Evolutionary conservation across 805 yeast species (phyloP).

Genomic region (Zygotorulaspora danielsina): DNA sequence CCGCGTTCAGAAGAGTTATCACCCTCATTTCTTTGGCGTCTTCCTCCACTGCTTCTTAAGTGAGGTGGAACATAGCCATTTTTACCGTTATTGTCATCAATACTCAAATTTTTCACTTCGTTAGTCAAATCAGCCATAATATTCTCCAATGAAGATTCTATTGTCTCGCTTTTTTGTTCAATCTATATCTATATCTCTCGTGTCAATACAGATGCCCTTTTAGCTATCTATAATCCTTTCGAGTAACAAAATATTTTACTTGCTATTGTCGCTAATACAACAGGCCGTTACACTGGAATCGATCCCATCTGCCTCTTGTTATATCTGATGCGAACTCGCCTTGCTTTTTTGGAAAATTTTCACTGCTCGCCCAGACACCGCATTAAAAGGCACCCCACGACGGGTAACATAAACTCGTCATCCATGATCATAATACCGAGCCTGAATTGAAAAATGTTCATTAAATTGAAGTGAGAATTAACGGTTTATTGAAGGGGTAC

Average conservation of each 20-base stretch:
- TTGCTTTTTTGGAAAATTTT: constrained; percentile 10
- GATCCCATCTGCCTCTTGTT: constrained; percentile 1
- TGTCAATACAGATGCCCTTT: background rate
- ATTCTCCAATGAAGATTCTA: constrained; percentile 4
- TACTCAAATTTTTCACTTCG: constrained; percentile 54
- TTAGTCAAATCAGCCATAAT: constrained; percentile 58
- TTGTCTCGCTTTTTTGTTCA: background rate
- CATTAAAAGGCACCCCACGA: too few species aligned
- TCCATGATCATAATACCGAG: background rate
- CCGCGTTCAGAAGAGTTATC: constrained; percentile 22
- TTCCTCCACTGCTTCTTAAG: constrained; percentile 36
- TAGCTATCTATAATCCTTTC: background rate
- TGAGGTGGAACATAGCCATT: constrained; percentile 48
- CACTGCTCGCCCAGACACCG: constrained; percentile 6
- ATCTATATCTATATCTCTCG: background rate
- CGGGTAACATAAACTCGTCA: background rate
- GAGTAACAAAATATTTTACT: background rate
- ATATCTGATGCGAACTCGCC: constrained; percentile 1
- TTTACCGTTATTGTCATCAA: constrained; percentile 34
- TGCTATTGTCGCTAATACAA: background rate
- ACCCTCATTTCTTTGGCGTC: constrained; percentile 13
- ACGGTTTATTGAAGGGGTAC: too few species aligned
- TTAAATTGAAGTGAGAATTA: too few species aligned
- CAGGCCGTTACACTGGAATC: background rate
- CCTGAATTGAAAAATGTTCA: constrained; percentile 1